Conservation (phyloP, 108 stramenopile species). For the Poteriospumella lacustris region DNA sequence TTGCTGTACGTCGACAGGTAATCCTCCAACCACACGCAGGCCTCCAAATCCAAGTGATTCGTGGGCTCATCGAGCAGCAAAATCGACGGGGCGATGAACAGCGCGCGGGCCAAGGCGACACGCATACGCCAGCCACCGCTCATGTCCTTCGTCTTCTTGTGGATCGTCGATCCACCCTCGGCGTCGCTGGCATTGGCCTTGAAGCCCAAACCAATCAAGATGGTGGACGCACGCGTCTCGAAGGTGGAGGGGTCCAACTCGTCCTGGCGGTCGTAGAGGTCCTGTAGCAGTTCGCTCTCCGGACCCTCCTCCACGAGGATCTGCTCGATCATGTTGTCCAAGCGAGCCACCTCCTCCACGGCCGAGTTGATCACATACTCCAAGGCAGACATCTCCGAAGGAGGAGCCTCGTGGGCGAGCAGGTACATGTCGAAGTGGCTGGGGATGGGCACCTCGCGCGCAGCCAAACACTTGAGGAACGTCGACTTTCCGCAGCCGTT, state of each 20-base stretch:
- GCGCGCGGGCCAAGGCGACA: conserved; percentile 9
- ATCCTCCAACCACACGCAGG: conserved; percentile 34
- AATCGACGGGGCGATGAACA: conserved; percentile 23
- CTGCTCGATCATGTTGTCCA: conserved; percentile 18
- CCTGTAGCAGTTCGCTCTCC: background rate
- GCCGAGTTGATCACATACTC: conserved; percentile 21
- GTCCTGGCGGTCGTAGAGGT: conserved; percentile 12
- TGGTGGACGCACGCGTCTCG: conserved; percentile 26
- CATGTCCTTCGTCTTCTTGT: conserved; percentile 17
- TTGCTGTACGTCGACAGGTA: conserved; percentile 34
- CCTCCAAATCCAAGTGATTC: conserved; percentile 28
- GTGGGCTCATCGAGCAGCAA: conserved; percentile 24
- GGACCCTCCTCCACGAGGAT: conserved; percentile 20
- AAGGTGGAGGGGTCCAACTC: conserved; percentile 26
- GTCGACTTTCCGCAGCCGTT: conserved; percentile 29
- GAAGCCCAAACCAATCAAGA: conserved; percentile 27
- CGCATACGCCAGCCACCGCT: conserved; percentile 26
- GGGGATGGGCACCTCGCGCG: conserved; percentile 25
- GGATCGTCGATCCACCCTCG: conserved; percentile 20
- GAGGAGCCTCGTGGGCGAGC: conserved; percentile 16
- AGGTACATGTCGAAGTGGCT: conserved; percentile 20
- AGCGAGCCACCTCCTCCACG: background rate
- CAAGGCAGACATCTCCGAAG: conserved; percentile 15
- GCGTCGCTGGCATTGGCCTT: background rate
- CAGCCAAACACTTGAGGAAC: conserved; percentile 26